These are phyloP conservation scores for Bisporella sp. DNA, from an alignment of 2,329 filamentous ascomycete species.

Conservation along the genomic window DNA sequence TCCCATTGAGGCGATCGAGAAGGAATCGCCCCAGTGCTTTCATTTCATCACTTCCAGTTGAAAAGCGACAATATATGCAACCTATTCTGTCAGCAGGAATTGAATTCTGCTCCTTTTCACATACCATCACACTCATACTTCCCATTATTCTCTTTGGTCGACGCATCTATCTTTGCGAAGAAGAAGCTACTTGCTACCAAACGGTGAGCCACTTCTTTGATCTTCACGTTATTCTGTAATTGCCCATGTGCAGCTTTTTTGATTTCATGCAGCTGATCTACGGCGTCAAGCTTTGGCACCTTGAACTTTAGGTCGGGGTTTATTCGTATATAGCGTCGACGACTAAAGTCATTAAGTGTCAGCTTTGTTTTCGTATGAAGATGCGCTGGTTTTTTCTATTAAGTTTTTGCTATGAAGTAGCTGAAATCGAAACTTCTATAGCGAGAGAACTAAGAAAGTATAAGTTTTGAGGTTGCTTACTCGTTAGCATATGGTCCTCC, in stretches of 20 bases:
- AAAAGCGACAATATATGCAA: slow-evolving; percentile 1
- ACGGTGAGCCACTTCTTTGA: slow-evolving; percentile 9
- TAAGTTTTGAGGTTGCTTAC: no score
- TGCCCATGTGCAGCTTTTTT: neutral
- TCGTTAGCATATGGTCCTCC: no score
- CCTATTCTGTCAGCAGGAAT: neutral
- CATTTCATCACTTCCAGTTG: neutral
- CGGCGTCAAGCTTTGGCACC: slow-evolving; percentile 7
- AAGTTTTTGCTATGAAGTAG: no score
- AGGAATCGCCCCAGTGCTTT: slow-evolving; percentile 1
- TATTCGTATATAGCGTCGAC: slow-evolving; percentile 1
- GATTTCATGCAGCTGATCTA: slow-evolving; percentile 1
- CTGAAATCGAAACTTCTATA: no score
- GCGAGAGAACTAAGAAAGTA: no score
- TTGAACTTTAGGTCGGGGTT: slow-evolving; percentile 4
- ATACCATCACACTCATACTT: slow-evolving; percentile 1
- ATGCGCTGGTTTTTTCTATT: no score
- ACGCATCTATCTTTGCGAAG: slow-evolving; percentile 10
- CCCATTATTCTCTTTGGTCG: neutral
- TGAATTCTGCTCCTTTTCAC: neutral
- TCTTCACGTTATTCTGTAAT: neutral
- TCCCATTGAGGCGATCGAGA: neutral
- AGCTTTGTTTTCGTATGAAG: no score
- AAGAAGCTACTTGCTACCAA: slow-evolving; percentile 13
- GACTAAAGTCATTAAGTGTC: no score